Conservation (phyloP, 106 monocot genomes). For the Apostasia ramifera region DNA sequence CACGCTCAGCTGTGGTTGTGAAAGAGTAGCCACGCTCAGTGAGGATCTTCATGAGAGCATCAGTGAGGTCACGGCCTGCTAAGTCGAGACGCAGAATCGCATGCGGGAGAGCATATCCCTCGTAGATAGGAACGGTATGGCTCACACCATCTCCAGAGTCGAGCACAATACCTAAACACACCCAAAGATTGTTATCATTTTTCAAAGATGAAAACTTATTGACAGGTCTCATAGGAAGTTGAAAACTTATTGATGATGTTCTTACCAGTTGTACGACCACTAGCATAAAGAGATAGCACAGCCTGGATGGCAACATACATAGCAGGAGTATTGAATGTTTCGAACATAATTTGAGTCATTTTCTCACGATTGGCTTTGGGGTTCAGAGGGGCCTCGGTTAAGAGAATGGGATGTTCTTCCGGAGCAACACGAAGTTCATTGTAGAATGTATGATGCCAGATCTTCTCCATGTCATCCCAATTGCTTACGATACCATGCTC, state of each 20-base stretch:
- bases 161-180: constrained; percentile 21
- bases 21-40: constrained; percentile 36
- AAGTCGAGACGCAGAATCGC: constrained; percentile 38
- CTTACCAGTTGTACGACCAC: constrained; percentile 33
- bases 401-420: constrained; percentile 15
- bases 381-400: constrained; percentile 38
- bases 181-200: background rate
- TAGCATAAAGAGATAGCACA: constrained; percentile 31
- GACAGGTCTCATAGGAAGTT: background rate
- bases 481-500: constrained; percentile 43
- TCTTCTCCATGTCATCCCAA: constrained; percentile 49
- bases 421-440: too few relatives aligned
- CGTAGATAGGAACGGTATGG: too few relatives aligned
- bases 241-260: too few relatives aligned
- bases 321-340: too few relatives aligned
- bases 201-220: background rate
- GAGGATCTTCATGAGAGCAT: constrained; percentile 34
- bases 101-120: too few relatives aligned
- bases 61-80: constrained; percentile 40
- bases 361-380: constrained; percentile 27
- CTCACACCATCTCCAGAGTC: too few relatives aligned
- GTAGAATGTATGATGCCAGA: too few relatives aligned
- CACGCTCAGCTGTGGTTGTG: constrained; percentile 38
- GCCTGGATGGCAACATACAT: too few relatives aligned
- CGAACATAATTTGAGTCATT: too few relatives aligned